Conservation (phyloP, 371 early-diverging fungal genomes). For the Funneliformis caledonium region DNA sequence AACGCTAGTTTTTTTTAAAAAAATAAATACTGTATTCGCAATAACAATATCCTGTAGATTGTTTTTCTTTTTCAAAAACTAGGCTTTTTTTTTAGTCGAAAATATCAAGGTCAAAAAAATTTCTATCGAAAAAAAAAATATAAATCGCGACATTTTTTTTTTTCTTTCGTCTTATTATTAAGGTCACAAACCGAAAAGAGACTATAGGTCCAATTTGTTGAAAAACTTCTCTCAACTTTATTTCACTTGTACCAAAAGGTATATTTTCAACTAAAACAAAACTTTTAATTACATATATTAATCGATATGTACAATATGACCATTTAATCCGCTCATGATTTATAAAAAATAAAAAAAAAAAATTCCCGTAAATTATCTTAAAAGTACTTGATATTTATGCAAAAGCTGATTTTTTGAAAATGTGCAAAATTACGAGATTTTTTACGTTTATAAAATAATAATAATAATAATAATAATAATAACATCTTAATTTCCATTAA, state of each 20-base stretch:
- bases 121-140: not conserved
- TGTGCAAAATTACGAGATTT: too few relatives aligned
- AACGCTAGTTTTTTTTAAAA: not conserved
- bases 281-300: too few relatives aligned
- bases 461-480: too few relatives aligned
- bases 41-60: constrained; percentile 90
- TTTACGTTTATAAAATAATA: too few relatives aligned
- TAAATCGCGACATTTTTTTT: not conserved
- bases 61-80: constrained; percentile 83
- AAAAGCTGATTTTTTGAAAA: too few relatives aligned
- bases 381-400: too few relatives aligned
- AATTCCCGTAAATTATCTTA: too few relatives aligned
- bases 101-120: not conserved
- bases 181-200: constrained; percentile 63
- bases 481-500: too few relatives aligned
- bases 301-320: too few relatives aligned
- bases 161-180: too few relatives aligned
- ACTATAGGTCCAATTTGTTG: constrained; percentile 87
- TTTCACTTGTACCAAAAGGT: constrained; percentile 87
- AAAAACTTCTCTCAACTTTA: constrained; percentile 85
- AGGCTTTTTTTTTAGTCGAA: constrained; percentile 54
- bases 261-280: constrained; percentile 73
- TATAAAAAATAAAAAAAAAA: too few relatives aligned
- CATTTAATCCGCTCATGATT: not conserved
- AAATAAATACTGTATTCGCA: constrained; percentile 73